Evolutionary conservation across 2,329 filamentous ascomycete genomes (phyloP).

Genomic region (Penicillium fuscoglaucum): DNA sequence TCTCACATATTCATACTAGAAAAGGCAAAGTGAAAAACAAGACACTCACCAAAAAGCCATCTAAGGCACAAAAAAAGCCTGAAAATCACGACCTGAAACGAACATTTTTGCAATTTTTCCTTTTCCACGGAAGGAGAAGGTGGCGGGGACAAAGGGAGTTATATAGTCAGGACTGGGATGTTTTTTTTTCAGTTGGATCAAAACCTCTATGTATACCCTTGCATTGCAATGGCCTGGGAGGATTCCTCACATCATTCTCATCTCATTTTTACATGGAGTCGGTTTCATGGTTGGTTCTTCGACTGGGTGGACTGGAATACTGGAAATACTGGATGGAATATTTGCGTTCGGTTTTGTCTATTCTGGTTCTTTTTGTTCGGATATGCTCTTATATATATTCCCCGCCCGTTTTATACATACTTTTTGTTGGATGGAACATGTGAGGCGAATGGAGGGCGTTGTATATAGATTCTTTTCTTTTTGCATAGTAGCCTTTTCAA

Average conservation of each 20-base stretch:
- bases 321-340: conserved; percentile 3
- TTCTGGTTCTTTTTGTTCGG: background rate
- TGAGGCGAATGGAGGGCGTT: conserved; percentile 9
- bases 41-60: background rate
- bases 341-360: background rate
- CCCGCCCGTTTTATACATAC: conserved; percentile 14
- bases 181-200: conserved; percentile 6
- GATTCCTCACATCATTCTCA: conserved; percentile 15
- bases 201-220: conserved; percentile 19
- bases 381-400: conserved; percentile 10
- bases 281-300: conserved; percentile 13
- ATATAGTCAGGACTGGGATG: conserved; percentile 1
- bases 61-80: background rate
- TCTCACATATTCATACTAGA: background rate
- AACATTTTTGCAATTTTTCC: conserved; percentile 6
- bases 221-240: conserved; percentile 21
- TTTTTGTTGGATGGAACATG: conserved; percentile 2
- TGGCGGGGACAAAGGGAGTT: conserved; percentile 7
- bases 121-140: background rate
- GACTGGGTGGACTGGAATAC: conserved; percentile 1
- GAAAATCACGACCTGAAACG: conserved; percentile 8
- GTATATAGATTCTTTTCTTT: conserved; percentile 3
- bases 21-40: background rate
- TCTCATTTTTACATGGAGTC: conserved; percentile 19
- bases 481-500: conserved; percentile 4